phyloP scores from a whole-genome alignment of 192 early-diverging fungal species.

The Linnemannia elongata region DNA sequence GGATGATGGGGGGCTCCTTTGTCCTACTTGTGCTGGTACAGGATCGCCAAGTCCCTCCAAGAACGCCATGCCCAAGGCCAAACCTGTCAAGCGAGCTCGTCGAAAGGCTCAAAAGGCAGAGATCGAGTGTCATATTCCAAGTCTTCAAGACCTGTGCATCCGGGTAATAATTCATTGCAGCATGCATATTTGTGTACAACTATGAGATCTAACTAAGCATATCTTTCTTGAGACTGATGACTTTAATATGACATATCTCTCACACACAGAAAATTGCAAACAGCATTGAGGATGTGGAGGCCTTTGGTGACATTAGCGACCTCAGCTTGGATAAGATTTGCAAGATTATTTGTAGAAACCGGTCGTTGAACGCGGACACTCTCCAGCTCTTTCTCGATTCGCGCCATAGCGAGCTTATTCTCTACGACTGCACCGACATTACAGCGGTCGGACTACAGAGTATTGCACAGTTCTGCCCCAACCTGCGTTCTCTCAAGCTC shows the following conservation, averaged over 20 bases:
- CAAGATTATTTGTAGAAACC: constrained; percentile 83
- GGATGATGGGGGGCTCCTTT: constrained; percentile 34
- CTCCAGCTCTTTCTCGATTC: constrained; percentile 80
- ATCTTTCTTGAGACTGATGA: background rate
- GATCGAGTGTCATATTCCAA: constrained; percentile 64
- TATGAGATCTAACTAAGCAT: background rate
- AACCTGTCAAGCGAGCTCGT: constrained; percentile 15
- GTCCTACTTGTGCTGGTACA: constrained; percentile 39
- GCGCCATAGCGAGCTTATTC: constrained; percentile 63
- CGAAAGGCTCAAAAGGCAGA: constrained; percentile 60
- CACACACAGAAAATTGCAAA: constrained; percentile 70
- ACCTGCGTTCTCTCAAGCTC: constrained; percentile 71
- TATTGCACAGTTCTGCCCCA: constrained; percentile 75
- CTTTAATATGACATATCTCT: background rate
- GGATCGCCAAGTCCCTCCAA: constrained; percentile 3
- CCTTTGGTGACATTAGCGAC: constrained; percentile 85
- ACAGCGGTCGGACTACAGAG: constrained; percentile 63
- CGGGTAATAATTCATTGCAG: constrained; percentile 47
- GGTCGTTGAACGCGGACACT: constrained; percentile 73
- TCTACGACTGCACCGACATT: constrained; percentile 88
- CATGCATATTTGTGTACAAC: background rate
- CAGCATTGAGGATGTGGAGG: constrained; percentile 85
- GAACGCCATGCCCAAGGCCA: background rate
- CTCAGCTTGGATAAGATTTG: constrained; percentile 78
- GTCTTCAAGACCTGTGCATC: constrained; percentile 77